A percentile compares a stretch with the other conserved stretches of the same genome.
These are phyloP conservation scores for Claviceps spartinae DNA, from an alignment of 2,329 filamentous ascomycete species.

Conservation along the genomic window DNA sequence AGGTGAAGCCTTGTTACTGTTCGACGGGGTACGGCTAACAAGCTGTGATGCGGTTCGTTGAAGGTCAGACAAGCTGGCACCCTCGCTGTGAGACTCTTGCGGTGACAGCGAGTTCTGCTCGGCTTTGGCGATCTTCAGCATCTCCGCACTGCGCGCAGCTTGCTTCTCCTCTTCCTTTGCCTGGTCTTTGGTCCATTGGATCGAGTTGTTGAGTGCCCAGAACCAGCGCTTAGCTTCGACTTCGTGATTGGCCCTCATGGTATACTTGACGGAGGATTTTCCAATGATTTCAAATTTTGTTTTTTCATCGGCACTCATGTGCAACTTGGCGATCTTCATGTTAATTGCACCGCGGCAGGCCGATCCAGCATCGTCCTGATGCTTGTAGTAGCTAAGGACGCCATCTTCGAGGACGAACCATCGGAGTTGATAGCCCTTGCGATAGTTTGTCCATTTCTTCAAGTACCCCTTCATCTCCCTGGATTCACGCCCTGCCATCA, in stretches of 20 bases:
- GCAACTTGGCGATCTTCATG: constrained; percentile 87
- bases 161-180: constrained; percentile 78
- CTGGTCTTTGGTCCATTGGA: constrained; percentile 96
- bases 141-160: constrained; percentile 59
- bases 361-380: constrained; percentile 92
- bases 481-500: constrained; percentile 66
- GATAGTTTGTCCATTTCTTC: constrained; percentile 99
- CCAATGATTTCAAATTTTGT: constrained; percentile 95
- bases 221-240: constrained; percentile 98
- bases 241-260: constrained; percentile 92
- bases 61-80: constrained; percentile 35
- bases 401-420: constrained; percentile 98
- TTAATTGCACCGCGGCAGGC: constrained; percentile 97
- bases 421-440: constrained; percentile 86
- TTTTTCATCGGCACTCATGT: constrained; percentile 96
- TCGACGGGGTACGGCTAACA: constrained; percentile 14
- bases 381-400: constrained; percentile 96
- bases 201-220: constrained; percentile 97
- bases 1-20: constrained; percentile 11
- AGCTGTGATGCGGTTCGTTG: constrained; percentile 32
- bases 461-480: constrained; percentile 97
- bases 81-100: constrained; percentile 36
- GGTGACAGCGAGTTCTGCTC: constrained; percentile 46
- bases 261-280: constrained; percentile 97
- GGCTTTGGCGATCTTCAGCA: constrained; percentile 64